Percentiles rank a stretch among this genome's conserved stretches.
Evolutionary conservation across 495 filamentous ascomycete genomes (phyloP).

Genomic region (Neurospora sp.): DNA sequence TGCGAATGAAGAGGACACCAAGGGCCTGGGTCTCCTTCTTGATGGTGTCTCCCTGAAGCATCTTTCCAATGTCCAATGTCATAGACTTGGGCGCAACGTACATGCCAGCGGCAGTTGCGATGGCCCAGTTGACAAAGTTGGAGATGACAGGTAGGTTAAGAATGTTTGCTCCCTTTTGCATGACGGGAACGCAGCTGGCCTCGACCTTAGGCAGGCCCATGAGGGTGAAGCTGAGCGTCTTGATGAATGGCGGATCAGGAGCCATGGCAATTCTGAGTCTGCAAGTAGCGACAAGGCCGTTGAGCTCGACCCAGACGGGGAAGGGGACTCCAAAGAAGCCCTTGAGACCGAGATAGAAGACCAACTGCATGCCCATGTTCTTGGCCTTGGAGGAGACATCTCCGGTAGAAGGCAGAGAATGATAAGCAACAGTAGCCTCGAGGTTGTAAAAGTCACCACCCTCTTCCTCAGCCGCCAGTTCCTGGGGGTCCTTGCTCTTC

Average conservation of each 20-base stretch:
- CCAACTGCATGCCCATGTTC: conserved; percentile 90
- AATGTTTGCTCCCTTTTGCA: conserved; percentile 80
- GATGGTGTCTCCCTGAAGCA: conserved; percentile 82
- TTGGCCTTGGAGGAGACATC: conserved; percentile 67
- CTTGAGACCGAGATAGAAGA: conserved; percentile 86
- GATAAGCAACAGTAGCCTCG: conserved; percentile 88
- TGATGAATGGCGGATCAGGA: conserved; percentile 82
- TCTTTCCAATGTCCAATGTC: conserved; percentile 81
- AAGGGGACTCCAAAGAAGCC: conserved; percentile 80
- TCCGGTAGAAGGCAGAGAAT: conserved; percentile 62
- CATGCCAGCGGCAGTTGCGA: conserved; percentile 72
- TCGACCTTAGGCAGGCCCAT: conserved; percentile 85
- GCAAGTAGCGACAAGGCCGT: conserved; percentile 76
- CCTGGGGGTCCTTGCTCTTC: conserved; percentile 75
- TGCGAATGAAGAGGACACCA: conserved; percentile 82
- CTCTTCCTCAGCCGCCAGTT: conserved; percentile 80
- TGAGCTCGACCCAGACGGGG: conserved; percentile 81
- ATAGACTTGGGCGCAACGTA: conserved; percentile 96
- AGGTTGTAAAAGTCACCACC: conserved; percentile 92
- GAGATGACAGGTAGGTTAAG: conserved; percentile 88
- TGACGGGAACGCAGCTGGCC: conserved; percentile 86
- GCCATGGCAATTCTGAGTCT: conserved; percentile 74
- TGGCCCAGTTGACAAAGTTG: conserved; percentile 96
- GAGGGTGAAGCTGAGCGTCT: conserved; percentile 82
- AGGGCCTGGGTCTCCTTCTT: conserved; percentile 78